Evolutionary conservation across 495 filamentous ascomycete species (phyloP).

Genomic region (Talaromyces proteolyticus): DNA sequence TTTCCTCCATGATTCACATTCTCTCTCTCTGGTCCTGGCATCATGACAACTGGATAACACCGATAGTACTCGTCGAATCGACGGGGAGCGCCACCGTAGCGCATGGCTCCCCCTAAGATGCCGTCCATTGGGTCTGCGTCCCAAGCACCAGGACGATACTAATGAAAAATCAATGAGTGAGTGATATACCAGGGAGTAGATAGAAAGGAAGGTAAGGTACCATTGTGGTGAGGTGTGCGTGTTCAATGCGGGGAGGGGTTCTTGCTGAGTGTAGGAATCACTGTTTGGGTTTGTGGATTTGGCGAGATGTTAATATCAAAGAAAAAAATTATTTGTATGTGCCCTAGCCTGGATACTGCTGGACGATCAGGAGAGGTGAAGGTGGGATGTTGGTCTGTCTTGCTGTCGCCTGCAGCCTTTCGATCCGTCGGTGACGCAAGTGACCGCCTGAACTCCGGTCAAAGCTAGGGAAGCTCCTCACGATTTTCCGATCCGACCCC

Average conservation of each 20-base stretch:
- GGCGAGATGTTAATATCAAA: no score
- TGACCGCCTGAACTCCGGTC: slow-evolving; percentile 5
- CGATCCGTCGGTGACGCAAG: slow-evolving; percentile 36
- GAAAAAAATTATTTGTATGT: no score
- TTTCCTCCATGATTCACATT: slow-evolving; percentile 95
- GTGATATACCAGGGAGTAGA: background rate
- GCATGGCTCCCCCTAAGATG: slow-evolving; percentile 34
- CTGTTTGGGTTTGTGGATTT: background rate
- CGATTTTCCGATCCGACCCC: slow-evolving; percentile 45
- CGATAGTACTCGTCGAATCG: slow-evolving; percentile 98
- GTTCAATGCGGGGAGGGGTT: background rate
- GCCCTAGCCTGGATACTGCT: no score
- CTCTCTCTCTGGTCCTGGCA: slow-evolving; percentile 85
- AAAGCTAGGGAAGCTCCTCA: slow-evolving; percentile 9
- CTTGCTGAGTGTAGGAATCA: slow-evolving; percentile 5
- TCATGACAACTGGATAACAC: slow-evolving; percentile 90
- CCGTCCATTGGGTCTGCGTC: slow-evolving; percentile 54
- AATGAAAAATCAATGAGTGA: slow-evolving; percentile 13
- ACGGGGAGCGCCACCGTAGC: slow-evolving; percentile 34
- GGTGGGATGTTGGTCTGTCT: background rate
- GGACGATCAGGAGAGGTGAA: slow-evolving; percentile 3
- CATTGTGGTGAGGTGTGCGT: slow-evolving; percentile 4
- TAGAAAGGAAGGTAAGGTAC: slow-evolving; percentile 2
- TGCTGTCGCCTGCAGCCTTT: no score
- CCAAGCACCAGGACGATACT: slow-evolving; percentile 51